Percentiles rank a stretch among this genome's conserved stretches.
phyloP scores from a whole-genome alignment of 2,329 filamentous ascomycete genomes.

The Trichothecium sympodiale region DNA sequence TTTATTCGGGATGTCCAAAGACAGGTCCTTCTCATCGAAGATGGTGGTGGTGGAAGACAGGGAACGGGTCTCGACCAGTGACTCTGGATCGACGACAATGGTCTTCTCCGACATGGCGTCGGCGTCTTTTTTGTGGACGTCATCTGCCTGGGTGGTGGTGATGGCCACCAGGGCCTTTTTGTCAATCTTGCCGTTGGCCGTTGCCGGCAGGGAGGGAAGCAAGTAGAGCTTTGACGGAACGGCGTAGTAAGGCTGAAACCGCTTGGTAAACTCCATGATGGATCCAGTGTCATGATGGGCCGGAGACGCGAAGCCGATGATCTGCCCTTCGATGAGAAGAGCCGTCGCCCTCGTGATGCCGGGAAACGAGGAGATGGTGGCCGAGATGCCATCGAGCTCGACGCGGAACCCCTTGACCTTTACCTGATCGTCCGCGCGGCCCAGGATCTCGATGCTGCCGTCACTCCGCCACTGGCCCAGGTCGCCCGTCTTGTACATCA shows the following conservation, averaged over 20 bases:
- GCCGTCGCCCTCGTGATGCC: slow-evolving; percentile 35
- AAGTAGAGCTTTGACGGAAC: slow-evolving; percentile 34
- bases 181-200: slow-evolving; percentile 45
- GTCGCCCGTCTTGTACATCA: slow-evolving; percentile 52
- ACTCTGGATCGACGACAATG: slow-evolving; percentile 9
- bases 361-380: slow-evolving; percentile 33
- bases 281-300: slow-evolving; percentile 19
- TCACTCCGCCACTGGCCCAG: slow-evolving; percentile 42
- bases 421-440: slow-evolving; percentile 49
- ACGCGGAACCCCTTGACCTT: slow-evolving; percentile 53
- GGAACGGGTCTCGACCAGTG: slow-evolving; percentile 16
- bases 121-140: background rate
- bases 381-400: slow-evolving; percentile 46
- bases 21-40: slow-evolving; percentile 18
- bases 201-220: slow-evolving; percentile 34
- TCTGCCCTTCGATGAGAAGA: slow-evolving; percentile 32
- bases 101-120: slow-evolving; percentile 3
- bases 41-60: slow-evolving; percentile 16
- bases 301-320: slow-evolving; percentile 39
- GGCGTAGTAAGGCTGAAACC: slow-evolving; percentile 42
- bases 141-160: slow-evolving; percentile 12
- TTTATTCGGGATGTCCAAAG: slow-evolving; percentile 27
- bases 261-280: slow-evolving; percentile 27
- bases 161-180: slow-evolving; percentile 31
- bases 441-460: slow-evolving; percentile 42